Base-by-base conservation (phyloP, 2,329 filamentous ascomycete species). In the Diaporthe eres region DNA sequence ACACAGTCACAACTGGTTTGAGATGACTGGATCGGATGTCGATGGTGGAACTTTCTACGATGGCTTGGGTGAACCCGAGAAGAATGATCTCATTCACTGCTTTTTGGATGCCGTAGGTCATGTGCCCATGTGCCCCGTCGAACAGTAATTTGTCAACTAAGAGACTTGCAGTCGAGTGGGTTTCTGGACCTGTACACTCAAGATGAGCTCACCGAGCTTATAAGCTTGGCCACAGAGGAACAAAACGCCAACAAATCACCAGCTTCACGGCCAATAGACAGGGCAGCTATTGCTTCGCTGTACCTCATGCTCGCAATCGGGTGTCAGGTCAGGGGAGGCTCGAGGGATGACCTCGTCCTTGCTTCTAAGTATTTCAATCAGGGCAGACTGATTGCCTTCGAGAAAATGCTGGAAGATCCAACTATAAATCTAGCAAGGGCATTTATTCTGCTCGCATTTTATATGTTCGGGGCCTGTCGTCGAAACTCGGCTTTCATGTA, bases 401-500 rank as follows among this genome's bases (percentile, higher is more conserved):
- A 85, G 19, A 86, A 85, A 7, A 89, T 90, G 82, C 82, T 91
- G 0, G 86, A 88, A 77, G 87, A 90, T 75, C 89, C 89, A 0
- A 90, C 87, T 51, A 81, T 90, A 15, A 85, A 89, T 65, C 83
- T 90, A 79, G 86, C 90, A 6, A 83, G 88, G 22, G 82, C 85
- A 0, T 92, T 90, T 76, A 80, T 90, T 0, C 82, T 91, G 22
- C 89, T 92, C 87, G 86, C 89, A 0, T 90, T 91, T 77, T 92
- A 90, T 77, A 89, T 91, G 86, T 85, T 91, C 4, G 89, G 88
- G 0, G 88, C 88, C 5, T 92, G 90, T 71, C 88, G 89, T 44
- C 85, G 90, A 12, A 92, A 92, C 74, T 86, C 90, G 0, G 90
- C 90, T 0, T 92, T 91, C 72, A 91, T 92, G 88, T 92, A 92